These are phyloP conservation scores for Sugiyamaella mastotermitis DNA, from an alignment of 805 yeast genomes.

Conservation along the genomic window DNA sequence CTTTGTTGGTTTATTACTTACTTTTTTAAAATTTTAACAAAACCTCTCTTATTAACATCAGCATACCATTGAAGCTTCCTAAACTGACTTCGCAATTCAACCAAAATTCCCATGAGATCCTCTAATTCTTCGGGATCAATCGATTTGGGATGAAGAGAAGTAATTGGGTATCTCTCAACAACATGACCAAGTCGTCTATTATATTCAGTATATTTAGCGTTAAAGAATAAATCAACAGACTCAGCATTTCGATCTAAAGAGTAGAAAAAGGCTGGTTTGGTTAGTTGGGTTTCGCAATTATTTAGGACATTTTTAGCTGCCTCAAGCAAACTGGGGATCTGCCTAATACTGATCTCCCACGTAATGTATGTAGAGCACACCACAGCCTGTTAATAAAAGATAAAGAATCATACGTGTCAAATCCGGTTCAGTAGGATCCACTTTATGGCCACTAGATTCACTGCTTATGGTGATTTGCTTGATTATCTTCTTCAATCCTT, in stretches of 20 bases:
- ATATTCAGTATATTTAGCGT: constrained; percentile 67
- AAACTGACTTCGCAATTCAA: constrained; percentile 69
- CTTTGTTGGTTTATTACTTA: no score
- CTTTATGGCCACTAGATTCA: not conserved
- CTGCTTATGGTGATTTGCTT: constrained; percentile 37
- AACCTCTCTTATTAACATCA: constrained; percentile 86
- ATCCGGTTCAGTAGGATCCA: not conserved
- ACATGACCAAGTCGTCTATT: constrained; percentile 52
- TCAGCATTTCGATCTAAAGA: constrained; percentile 77
- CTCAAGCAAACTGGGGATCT: not conserved
- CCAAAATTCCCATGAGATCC: constrained; percentile 58
- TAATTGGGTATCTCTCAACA: constrained; percentile 28
- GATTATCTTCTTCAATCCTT: constrained; percentile 69
- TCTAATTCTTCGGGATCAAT: constrained; percentile 51
- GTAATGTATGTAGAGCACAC: not conserved
- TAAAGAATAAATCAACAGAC: constrained; percentile 72
- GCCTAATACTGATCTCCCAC: not conserved
- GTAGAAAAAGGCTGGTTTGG: constrained; percentile 62
- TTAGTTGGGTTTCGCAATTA: not conserved
- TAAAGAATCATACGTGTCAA: no score
- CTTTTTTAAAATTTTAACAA: constrained; percentile 81
- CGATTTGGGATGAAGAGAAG: constrained; percentile 20
- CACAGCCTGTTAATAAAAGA: not conserved
- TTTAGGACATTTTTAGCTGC: not conserved
- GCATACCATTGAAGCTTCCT: constrained; percentile 91